Percentiles rank a stretch among this genome's conserved stretches.
phyloP scores from a whole-genome alignment of 176 grass and related monocot genomes.

The Otatea glauca region DNA sequence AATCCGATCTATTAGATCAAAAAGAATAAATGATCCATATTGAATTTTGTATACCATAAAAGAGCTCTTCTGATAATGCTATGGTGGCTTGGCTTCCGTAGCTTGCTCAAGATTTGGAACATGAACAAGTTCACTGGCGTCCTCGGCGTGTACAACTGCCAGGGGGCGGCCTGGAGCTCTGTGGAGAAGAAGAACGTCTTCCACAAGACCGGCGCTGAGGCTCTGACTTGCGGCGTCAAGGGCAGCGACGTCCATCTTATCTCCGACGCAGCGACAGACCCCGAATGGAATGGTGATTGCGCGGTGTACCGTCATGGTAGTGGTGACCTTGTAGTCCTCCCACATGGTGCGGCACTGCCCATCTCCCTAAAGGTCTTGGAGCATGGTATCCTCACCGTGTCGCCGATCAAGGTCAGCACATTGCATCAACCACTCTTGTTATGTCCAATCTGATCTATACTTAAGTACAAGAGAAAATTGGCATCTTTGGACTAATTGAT shows the following conservation, averaged over 20 bases:
- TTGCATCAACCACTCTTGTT: background rate
- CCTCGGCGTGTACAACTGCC: conserved; percentile 93
- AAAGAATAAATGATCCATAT: no score
- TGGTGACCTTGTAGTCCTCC: conserved; percentile 58
- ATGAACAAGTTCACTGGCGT: conserved; percentile 95
- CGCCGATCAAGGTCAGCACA: conserved; percentile 80
- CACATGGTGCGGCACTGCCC: conserved; percentile 51
- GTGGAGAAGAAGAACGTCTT: conserved; percentile 89
- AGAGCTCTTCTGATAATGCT: background rate
- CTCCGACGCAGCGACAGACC: conserved; percentile 62
- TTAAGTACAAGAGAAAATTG: background rate
- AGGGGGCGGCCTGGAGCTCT: conserved; percentile 90
- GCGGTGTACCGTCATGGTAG: conserved; percentile 56
- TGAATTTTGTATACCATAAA: no score
- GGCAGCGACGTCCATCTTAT: conserved; percentile 76
- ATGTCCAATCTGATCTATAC: background rate
- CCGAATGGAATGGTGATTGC: conserved; percentile 81
- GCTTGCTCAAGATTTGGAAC: conserved; percentile 98
- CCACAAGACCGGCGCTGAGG: conserved; percentile 61
- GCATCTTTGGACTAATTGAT: background rate
- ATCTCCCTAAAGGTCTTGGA: conserved; percentile 86
- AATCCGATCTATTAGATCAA: no score
- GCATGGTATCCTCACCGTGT: conserved; percentile 74
- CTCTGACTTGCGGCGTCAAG: conserved; percentile 62
- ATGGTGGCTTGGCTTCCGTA: conserved; percentile 27